phyloP scores from a whole-genome alignment of 192 early-diverging fungal species.

The Linnemannia hyalina region DNA sequence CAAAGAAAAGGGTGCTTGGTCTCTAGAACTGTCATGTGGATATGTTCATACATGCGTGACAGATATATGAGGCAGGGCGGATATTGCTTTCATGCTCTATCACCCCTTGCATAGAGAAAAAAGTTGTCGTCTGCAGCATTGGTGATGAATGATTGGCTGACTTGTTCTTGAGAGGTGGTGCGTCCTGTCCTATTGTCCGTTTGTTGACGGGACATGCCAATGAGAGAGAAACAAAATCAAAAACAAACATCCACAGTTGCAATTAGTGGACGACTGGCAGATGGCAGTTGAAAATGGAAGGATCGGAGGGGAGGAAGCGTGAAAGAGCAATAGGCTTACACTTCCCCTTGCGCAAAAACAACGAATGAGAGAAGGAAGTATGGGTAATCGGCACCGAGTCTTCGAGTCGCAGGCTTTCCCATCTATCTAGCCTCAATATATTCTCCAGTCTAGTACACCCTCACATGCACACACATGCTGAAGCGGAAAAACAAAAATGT shows the following conservation, averaged over 20 bases:
- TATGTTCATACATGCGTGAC: too few species aligned
- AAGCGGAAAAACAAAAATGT: not conserved
- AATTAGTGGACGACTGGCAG: not conserved
- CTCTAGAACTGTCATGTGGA: too few species aligned
- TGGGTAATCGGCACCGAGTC: not conserved
- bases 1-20: too few species aligned
- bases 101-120: not conserved
- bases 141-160: not conserved
- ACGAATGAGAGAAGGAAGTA: not conserved
- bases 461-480: too few species aligned
- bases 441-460: not conserved
- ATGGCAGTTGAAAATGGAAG: not conserved
- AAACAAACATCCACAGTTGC: not conserved
- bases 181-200: not conserved
- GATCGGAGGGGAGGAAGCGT: not conserved
- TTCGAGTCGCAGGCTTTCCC: not conserved
- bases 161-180: not conserved
- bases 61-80: too few species aligned
- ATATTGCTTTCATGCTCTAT: not conserved
- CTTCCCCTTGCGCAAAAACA: not conserved
- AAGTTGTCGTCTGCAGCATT: not conserved
- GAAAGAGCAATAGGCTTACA: not conserved
- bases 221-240: not conserved
- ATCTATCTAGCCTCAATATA: not conserved
- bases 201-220: not conserved